Evolutionary conservation across 2,329 filamentous ascomycete genomes (phyloP), one percentile per base, ranked within the genome.

Genomic region (Cladophialophora chaetospira): DNA sequence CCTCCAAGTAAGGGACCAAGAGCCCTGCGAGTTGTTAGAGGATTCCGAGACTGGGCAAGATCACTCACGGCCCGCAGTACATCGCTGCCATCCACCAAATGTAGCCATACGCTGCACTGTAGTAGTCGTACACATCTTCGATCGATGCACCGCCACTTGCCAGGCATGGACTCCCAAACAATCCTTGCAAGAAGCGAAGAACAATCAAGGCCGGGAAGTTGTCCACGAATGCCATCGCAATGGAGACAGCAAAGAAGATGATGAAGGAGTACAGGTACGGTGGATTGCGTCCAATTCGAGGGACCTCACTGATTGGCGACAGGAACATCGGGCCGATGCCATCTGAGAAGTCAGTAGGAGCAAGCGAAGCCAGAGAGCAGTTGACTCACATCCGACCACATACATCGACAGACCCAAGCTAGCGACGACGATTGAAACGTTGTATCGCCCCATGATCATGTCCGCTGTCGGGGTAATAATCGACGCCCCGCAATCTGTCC

Each of bases 261-360:
- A 50, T 25, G 47, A 50, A 50, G 11, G 47, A 50, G 31, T 21
- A 31, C 47, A 31, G 40, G 47, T 50, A 50, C 17, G 47, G 47
- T 23, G 40, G 29, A n/a, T 50, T 50, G 35, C 47, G 47, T 17
- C 47, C 47, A 9, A 50, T 50, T 33, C 47, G 40, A 4, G 47
- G 47, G 5, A 50, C 40, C 71, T 89, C 87, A 45, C 77, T 81
- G 44, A 89, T 70, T 0, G 87, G 87, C 0, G 83, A 83, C 71
- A 83, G 88, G 17, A 89, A 58, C 62, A 57, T 15, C 15, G 40
- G 48, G 3, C 52, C 86, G n/a, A n/a, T n/a, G n/a, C n/a, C n/a
- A n/a, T n/a, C n/a, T n/a, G n/a, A n/a, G n/a, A n/a, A n/a, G n/a
- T n/a, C n/a, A n/a, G n/a, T n/a, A n/a, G n/a, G n/a, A n/a, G n/a